Conservation (phyloP, 2,329 filamentous ascomycete genomes). For the Graphilbum fragrans region DNA sequence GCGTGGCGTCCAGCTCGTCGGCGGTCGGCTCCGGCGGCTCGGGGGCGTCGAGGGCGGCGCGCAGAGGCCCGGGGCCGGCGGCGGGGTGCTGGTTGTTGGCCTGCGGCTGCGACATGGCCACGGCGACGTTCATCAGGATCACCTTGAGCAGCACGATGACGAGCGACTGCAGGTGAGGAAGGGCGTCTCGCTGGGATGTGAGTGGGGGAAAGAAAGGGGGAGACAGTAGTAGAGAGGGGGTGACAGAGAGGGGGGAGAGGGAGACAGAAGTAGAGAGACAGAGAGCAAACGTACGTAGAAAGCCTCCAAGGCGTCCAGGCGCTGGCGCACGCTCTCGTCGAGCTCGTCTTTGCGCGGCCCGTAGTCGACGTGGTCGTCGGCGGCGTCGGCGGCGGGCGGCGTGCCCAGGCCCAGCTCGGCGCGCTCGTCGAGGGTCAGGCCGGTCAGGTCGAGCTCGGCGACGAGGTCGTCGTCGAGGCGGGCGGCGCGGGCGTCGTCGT, state of each 20-base stretch:
- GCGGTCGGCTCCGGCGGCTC: constrained; percentile 33
- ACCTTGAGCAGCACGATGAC: constrained; percentile 88
- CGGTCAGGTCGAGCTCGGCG: constrained; percentile 25
- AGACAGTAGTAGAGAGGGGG: neutral
- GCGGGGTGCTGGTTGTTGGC: constrained; percentile 31
- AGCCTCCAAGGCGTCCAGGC: constrained; percentile 61
- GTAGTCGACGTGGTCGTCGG: constrained; percentile 25
- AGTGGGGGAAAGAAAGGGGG: constrained; percentile 12
- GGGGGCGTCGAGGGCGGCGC: no score
- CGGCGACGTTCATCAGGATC: constrained; percentile 75
- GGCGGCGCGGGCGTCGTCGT: constrained; percentile 27
- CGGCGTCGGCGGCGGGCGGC: constrained; percentile 1
- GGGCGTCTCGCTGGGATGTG: constrained; percentile 48
- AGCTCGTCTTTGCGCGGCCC: constrained; percentile 37
- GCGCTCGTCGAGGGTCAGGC: constrained; percentile 26
- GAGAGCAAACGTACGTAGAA: constrained; percentile 62
- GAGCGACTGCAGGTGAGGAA: constrained; percentile 83
- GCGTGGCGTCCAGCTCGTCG: constrained; percentile 71
- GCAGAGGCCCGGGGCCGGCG: constrained; percentile 15
- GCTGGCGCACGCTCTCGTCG: constrained; percentile 44
- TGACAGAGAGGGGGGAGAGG: neutral
- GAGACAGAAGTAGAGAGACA: neutral
- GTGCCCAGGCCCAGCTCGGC: constrained; percentile 35
- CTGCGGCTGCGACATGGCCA: constrained; percentile 54
- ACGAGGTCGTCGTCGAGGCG: constrained; percentile 27